A percentile compares a stretch with the other conserved stretches of the same genome.
These are phyloP conservation scores for Ophiostoma ips DNA, from an alignment of 2,329 filamentous ascomycete genomes.

Conservation along the genomic window DNA sequence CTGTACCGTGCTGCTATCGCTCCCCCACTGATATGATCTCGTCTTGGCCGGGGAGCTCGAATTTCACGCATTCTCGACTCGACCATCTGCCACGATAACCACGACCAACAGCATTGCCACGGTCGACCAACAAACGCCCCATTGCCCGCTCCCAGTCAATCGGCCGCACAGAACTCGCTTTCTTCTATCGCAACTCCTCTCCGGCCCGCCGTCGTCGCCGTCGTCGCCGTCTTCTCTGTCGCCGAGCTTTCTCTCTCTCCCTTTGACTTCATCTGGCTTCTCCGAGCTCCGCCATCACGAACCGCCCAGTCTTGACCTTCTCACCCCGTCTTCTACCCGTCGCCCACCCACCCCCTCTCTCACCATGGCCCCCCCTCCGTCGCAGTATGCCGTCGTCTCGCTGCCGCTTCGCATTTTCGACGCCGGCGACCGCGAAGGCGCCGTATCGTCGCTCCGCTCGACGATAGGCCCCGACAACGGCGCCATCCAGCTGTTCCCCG, in stretches of 20 bases:
- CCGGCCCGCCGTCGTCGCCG: not conserved
- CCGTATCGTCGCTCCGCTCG: slow-evolving; percentile 59
- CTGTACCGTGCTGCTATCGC: not conserved
- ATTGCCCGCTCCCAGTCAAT: not conserved
- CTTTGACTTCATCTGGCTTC: too few relatives aligned
- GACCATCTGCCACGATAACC: not conserved
- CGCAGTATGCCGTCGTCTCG: slow-evolving; percentile 77
- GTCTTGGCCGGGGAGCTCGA: slow-evolving; percentile 3
- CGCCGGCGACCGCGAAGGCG: slow-evolving; percentile 66
- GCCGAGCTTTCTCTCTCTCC: not conserved
- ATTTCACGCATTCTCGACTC: slow-evolving; percentile 6
- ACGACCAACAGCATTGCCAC: not conserved
- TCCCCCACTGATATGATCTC: slow-evolving; percentile 2
- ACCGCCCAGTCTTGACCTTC: not conserved
- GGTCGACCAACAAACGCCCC: not conserved
- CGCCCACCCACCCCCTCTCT: slow-evolving; percentile 1
- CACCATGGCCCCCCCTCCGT: slow-evolving; percentile 28
- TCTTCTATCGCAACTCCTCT: not conserved
- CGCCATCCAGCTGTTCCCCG: slow-evolving; percentile 59
- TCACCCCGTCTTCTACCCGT: not conserved
- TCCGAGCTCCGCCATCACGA: not conserved
- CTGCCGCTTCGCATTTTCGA: slow-evolving; percentile 78
- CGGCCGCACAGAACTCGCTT: not conserved
- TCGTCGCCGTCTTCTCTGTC: not conserved
- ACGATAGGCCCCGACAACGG: slow-evolving; percentile 64